These are phyloP conservation scores for Coffea eugenioides DNA, from an alignment of 257 asterid species.

Conservation along the genomic window DNA sequence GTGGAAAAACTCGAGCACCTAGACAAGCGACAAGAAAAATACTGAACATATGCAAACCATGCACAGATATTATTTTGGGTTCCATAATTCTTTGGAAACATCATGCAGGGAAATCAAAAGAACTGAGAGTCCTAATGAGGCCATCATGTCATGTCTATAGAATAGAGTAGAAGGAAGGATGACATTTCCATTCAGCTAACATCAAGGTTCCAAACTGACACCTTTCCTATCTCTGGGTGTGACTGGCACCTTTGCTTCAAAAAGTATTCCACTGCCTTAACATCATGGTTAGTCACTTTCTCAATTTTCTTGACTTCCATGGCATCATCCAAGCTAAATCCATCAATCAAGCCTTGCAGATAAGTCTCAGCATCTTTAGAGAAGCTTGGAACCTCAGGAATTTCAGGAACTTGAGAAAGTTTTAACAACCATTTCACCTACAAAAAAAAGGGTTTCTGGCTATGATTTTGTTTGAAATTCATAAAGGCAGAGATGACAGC, in stretches of 20 bases:
- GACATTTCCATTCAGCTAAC: background rate
- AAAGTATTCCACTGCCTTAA: conserved; percentile 59
- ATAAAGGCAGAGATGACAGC: background rate
- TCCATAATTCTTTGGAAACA: too few relatives aligned
- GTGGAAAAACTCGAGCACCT: conserved; percentile 57
- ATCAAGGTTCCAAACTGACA: conserved; percentile 2
- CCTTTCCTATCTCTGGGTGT: conserved; percentile 75
- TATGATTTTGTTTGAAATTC: background rate
- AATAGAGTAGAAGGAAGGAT: background rate
- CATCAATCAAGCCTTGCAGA: conserved; percentile 53
- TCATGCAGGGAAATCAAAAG: background rate
- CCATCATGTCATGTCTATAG: background rate
- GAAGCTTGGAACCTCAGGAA: conserved; percentile 74
- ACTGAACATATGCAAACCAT: background rate
- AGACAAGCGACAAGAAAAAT: conserved; percentile 3
- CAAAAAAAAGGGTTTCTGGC: conserved; percentile 2
- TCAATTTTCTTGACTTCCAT: conserved; percentile 47
- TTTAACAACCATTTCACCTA: conserved; percentile 85
- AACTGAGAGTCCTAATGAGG: background rate
- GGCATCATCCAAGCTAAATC: conserved; percentile 47
- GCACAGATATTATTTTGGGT: background rate
- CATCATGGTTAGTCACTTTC: conserved; percentile 54
- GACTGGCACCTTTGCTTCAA: conserved; percentile 55
- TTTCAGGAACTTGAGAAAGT: conserved; percentile 65
- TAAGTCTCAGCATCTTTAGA: conserved; percentile 58